Evolutionary conservation across 2,329 filamentous ascomycete species (phyloP).

Genomic region (Ophiocordyceps camponoti-leonardi): DNA sequence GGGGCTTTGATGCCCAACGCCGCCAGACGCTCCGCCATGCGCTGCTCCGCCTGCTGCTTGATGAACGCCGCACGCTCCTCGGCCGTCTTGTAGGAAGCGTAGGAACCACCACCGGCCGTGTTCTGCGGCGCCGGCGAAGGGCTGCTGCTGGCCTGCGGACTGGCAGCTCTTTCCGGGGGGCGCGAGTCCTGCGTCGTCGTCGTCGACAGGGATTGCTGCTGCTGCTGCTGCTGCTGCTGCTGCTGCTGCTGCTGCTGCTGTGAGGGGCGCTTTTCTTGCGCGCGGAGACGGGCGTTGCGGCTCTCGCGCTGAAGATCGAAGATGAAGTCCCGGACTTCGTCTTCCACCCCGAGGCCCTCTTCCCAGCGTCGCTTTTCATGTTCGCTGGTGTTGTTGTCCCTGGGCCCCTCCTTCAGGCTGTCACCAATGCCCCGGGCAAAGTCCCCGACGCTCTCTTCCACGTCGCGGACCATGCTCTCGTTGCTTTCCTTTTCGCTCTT

Average conservation of each 20-base stretch:
- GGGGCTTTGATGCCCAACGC: conserved; percentile 82
- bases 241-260: no score
- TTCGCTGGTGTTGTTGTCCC: conserved; percentile 60
- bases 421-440: conserved; percentile 76
- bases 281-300: conserved; percentile 51
- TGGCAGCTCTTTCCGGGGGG: conserved; percentile 17
- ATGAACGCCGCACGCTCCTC: conserved; percentile 93
- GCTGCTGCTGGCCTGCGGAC: conserved; percentile 37
- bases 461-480: conserved; percentile 89
- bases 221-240: no score
- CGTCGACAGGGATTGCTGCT: no score
- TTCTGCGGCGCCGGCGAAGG: conserved; percentile 36
- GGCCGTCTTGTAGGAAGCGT: conserved; percentile 72
- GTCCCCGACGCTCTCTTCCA: conserved; percentile 87
- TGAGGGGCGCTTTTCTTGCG: conserved; percentile 35
- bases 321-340: conserved; percentile 94
- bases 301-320: conserved; percentile 85
- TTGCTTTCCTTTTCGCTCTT: conserved; percentile 82
- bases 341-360: conserved; percentile 86
- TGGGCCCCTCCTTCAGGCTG: conserved; percentile 63
- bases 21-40: conserved; percentile 90
- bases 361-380: conserved; percentile 92
- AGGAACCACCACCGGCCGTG: conserved; percentile 42
- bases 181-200: conserved; percentile 25
- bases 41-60: conserved; percentile 89